Base-by-base conservation (phyloP, 2,329 filamentous ascomycete genomes). In the Beauveria medogensis region DNA sequence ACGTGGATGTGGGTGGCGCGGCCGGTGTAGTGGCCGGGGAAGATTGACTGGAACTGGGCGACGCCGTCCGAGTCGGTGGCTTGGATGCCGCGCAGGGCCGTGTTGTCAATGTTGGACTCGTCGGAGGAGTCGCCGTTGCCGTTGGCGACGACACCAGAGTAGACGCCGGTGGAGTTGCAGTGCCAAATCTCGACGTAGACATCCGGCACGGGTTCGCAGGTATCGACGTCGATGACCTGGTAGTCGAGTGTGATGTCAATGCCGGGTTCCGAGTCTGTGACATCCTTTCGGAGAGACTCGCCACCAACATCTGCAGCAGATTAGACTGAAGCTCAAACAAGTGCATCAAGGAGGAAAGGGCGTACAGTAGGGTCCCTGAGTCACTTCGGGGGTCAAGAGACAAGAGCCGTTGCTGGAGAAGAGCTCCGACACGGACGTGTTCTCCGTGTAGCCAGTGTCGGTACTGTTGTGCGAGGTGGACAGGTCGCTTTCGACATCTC, bases 1-100 rank as follows among this genome's bases (percentile, higher is more conserved):
- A 75, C 57, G 63, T 82, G 80, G 16, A 79, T 78, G 65, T 83
- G 80, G 2, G 72, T 78, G 5, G 79, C 72, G 2, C 80, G 76
- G 5, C 73, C 70, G 9, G 68, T 68, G 65, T 80, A 80, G 65
- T 79, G 76, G 3, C 78, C 76, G 1, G 76, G 77, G 64, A 78
- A 77, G 64, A 77, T 67, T 26, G 74, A 75, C 37, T 73, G 70
- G 64, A 80, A 78, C 62, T 75, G 70, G 1, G 71, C 76, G 24
- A 80, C 73, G 10, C 78, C 78, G 22, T 79, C 73, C 0, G 55
- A 43, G 57, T 78, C 71, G 14, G 77, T 78, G 28, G 67, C 64
- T 53, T 77, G 74, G 24, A 80, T 69, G 3, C 73, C 73, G 12
- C 73, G 72, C 5, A 72, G 70, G 61, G 67, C 70, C n/a, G 71